phyloP scores from a whole-genome alignment of 1,139 yeast species.

The Pichia sp. region DNA sequence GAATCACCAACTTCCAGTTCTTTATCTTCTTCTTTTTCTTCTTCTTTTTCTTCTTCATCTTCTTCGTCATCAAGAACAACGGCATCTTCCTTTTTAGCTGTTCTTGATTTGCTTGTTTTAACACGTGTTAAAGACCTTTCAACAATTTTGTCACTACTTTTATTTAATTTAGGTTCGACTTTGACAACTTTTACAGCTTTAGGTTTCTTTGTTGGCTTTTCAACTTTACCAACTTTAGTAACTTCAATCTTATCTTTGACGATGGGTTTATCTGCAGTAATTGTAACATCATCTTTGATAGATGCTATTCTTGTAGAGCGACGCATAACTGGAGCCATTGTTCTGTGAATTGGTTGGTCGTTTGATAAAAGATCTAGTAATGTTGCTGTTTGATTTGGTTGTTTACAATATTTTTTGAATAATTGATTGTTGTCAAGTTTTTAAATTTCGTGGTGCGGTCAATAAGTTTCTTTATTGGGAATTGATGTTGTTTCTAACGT shows the following conservation, averaged over 20 bases:
- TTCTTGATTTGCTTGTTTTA: constrained; percentile 1
- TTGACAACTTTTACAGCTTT: background rate
- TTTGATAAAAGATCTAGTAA: background rate
- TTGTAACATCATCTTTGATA: constrained; percentile 6
- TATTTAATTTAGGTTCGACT: background rate
- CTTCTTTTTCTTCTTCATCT: constrained; percentile 2
- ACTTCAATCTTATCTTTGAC: background rate
- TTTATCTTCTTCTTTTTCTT: constrained; percentile 6
- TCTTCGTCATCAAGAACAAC: constrained; percentile 2
- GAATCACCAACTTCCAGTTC: constrained; percentile 54
- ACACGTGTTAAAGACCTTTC: background rate
- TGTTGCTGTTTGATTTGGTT: background rate
- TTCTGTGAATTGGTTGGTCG: too few relatives aligned
- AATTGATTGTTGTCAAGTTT: background rate
- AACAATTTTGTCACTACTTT: background rate
- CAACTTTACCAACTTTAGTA: background rate
- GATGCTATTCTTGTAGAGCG: constrained; percentile 19
- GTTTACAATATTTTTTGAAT: background rate
- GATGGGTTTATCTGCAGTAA: background rate
- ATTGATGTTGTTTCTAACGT: background rate
- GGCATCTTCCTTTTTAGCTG: constrained; percentile 9
- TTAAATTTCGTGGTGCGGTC: background rate
- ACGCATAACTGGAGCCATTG: constrained; percentile 8
- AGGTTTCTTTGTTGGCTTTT: background rate
- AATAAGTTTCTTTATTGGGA: background rate